Evolutionary conservation across 208 protist genomes (phyloP).

Genomic region (Naegleria fowleri): DNA sequence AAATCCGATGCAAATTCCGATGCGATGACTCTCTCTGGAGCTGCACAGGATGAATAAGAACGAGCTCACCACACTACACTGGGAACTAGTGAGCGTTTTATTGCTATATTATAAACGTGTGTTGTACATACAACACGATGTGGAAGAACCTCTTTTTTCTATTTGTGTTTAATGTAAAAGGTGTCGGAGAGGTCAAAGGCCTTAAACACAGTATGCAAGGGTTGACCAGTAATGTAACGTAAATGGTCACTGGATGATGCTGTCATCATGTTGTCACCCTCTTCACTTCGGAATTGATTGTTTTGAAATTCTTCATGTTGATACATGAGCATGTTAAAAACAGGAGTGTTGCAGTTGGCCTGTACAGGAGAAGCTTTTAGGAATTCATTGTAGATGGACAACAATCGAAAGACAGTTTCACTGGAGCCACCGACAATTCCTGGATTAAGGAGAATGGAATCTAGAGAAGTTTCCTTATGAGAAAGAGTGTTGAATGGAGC

Average conservation of each 20-base stretch:
- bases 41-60: too few relatives aligned
- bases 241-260: background rate
- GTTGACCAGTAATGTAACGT: background rate
- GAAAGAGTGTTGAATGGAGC: background rate
- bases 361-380: background rate
- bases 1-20: too few relatives aligned
- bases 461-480: background rate
- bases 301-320: background rate
- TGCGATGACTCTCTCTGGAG: too few relatives aligned
- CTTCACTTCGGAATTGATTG: background rate
- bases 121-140: too few relatives aligned
- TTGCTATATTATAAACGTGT: too few relatives aligned
- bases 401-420: background rate
- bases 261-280: background rate
- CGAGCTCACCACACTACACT: too few relatives aligned
- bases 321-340: background rate
- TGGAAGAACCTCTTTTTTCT: background rate
- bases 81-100: too few relatives aligned
- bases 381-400: background rate
- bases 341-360: background rate
- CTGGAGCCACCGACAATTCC: background rate
- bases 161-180: slow-evolving; percentile 7
- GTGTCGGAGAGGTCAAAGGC: background rate
- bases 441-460: background rate
- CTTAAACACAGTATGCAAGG: background rate